Conservation (phyloP, 1,284 basidiomycete species). For the Heterobasidion occidentale region DNA sequence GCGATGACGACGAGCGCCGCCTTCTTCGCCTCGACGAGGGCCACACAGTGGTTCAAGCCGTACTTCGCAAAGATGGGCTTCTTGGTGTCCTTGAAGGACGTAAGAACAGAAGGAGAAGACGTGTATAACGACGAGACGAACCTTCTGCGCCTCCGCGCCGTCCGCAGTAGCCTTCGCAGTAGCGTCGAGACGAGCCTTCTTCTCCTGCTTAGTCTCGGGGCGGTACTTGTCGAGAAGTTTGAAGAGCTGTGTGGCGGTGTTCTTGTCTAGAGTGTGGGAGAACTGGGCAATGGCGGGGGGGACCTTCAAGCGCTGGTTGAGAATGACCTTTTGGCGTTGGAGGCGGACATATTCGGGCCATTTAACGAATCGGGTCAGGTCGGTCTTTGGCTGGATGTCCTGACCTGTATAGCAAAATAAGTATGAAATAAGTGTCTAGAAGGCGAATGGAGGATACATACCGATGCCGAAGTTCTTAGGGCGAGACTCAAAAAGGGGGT, state of each 20-base stretch:
- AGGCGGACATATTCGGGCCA: conserved; percentile 99
- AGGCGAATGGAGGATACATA: conserved; percentile 28
- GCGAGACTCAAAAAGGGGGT: conserved; percentile 91
- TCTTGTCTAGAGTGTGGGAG: conserved; percentile 98
- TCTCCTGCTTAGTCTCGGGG: conserved; percentile 94
- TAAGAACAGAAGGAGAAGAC: no score
- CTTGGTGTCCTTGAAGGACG: conserved; percentile 38
- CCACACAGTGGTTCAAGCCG: conserved; percentile 95
- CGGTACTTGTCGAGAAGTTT: conserved; percentile 97
- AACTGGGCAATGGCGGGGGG: conserved; percentile 98
- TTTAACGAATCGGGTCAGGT: conserved; percentile 98
- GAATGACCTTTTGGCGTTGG: conserved; percentile 98
- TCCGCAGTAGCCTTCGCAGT: conserved; percentile 73
- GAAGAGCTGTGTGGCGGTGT: conserved; percentile 98
- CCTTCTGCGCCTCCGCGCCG: conserved; percentile 72
- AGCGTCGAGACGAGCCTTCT: conserved; percentile 87
- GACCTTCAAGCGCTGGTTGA: conserved; percentile 97
- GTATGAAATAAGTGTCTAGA: neutral
- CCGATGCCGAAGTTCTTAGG: conserved; percentile 96
- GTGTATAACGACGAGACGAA: conserved; percentile 16
- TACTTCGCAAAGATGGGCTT: conserved; percentile 96
- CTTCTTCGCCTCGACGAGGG: conserved; percentile 96
- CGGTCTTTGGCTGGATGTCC: conserved; percentile 86
- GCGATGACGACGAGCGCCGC: conserved; percentile 95
- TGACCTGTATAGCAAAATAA: conserved; percentile 52